Evolutionary conservation across 345 rosid species (phyloP), one percentile per base, ranked within the genome.

Genomic region (Pistacia atlantica): DNA sequence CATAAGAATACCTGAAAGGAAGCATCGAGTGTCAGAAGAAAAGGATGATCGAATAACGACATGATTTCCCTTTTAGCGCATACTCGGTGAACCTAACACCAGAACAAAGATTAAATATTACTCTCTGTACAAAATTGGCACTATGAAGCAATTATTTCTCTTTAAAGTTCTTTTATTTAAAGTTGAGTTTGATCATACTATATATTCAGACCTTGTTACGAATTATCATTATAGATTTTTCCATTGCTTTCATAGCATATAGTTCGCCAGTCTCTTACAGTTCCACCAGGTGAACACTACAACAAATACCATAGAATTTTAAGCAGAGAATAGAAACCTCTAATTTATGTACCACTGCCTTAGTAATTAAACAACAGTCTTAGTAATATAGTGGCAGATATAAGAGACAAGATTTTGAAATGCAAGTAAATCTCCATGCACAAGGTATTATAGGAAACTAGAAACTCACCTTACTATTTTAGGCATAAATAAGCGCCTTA

Each of bases 231-330:
- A 84, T 73, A 52, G 91, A 80, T 84, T 93, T 96, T 74, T 96
- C 99, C 97, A 96, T 93, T 82, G 99, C 98, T 87, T 93, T 96
- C 98, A 93, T 93, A 58, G 99, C 98, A 84, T 83, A 96, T n/a
- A 90, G 74, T 82, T 90, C 89, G 56, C 95, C 90, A 16, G 97
- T 79, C 49, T 88, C 93, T 82, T 86, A 80, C 80, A 93, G 86
- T 81, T 96, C 98, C 84, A 96, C 99, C 79, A 96, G 82, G 84
- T 96, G 99, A 57, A 96, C 97, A 74, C 99, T 86, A 85, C 78
- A 54, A 52, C 11, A 33, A 33, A 57, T 37, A 56, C 35, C 7
- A 2, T 4, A 57, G n/a, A 56, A 28, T 49, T n/a, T 56, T 56
- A 56, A 56, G 28, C 51, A 71, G 51, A 71, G 1, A 18, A 57